A percentile compares a stretch with the other conserved stretches of the same genome.
These are phyloP conservation scores for Aphanomyces euteiches DNA, from an alignment of 352 stramenopile species.

Conservation along the genomic window DNA sequence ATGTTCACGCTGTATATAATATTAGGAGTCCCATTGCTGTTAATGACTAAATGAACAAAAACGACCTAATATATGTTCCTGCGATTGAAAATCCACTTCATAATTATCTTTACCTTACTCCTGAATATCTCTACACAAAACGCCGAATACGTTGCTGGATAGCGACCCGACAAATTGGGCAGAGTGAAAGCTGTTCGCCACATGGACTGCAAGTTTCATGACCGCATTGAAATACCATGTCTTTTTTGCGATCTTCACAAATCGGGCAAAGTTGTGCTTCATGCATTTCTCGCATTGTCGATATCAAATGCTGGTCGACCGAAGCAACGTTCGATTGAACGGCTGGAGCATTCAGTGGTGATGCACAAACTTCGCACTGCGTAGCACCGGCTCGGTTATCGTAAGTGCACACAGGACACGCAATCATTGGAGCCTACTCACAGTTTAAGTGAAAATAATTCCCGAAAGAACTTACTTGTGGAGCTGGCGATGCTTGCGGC, in stretches of 20 bases:
- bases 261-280: slow-evolving; percentile 66
- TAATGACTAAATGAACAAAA: too few species aligned
- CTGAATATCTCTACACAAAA: slow-evolving; percentile 37
- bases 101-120: too few species aligned
- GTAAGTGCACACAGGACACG: slow-evolving; percentile 26
- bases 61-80: too few species aligned
- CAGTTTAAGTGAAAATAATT: too few species aligned
- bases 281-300: slow-evolving; percentile 40
- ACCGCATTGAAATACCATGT: slow-evolving; percentile 80
- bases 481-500: too few species aligned
- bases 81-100: too few species aligned
- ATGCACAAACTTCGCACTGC: neutral
- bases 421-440: neutral
- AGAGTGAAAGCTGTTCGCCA: slow-evolving; percentile 50
- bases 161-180: slow-evolving; percentile 62
- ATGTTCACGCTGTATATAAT: too few species aligned
- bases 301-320: neutral
- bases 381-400: slow-evolving; percentile 3
- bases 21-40: too few species aligned
- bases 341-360: neutral
- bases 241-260: slow-evolving; percentile 70
- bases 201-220: slow-evolving; percentile 74
- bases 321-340: too few species aligned
- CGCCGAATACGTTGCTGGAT: slow-evolving; percentile 76
- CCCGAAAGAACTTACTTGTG: too few species aligned